Evolutionary conservation across 257 asterid species (phyloP).

Genomic region (Solanum megistacrolobum): DNA sequence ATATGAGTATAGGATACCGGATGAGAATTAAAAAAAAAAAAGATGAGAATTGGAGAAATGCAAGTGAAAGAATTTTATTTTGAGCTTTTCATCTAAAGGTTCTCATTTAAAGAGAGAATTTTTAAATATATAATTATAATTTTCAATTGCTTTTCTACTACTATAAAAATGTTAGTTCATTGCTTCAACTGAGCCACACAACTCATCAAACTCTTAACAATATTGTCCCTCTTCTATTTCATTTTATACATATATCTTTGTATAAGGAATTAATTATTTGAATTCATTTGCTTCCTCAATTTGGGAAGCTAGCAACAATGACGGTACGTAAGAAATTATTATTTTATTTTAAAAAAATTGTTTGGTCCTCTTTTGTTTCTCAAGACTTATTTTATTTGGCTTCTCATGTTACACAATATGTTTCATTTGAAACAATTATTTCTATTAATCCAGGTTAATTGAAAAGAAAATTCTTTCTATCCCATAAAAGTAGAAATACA

Average conservation of each 20-base stretch:
- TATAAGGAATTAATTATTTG: not conserved
- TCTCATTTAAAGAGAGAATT: not conserved
- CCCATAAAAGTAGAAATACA: not conserved
- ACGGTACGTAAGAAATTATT: not conserved
- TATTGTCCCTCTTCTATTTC: not conserved
- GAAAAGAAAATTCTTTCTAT: not conserved
- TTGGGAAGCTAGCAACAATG: not conserved
- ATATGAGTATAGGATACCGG: fast-evolving
- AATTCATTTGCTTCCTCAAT: not conserved
- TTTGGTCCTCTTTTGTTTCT: not conserved
- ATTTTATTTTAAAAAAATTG: not conserved
- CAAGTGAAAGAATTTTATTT: not conserved
- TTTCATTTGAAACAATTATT: not conserved
- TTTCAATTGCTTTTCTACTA: not conserved
- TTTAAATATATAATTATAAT: not conserved
- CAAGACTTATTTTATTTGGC: not conserved
- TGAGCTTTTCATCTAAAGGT: not conserved
- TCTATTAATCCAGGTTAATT: not conserved
- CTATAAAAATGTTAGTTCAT: not conserved
- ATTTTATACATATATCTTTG: not conserved
- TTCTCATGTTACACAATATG: not conserved
- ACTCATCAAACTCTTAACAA: not conserved
- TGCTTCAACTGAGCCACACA: not conserved
- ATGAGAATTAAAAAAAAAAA: not conserved
- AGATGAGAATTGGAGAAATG: not conserved